Conservation (phyloP, 345 rosid genomes). For the Bruguiera sexangula region DNA sequence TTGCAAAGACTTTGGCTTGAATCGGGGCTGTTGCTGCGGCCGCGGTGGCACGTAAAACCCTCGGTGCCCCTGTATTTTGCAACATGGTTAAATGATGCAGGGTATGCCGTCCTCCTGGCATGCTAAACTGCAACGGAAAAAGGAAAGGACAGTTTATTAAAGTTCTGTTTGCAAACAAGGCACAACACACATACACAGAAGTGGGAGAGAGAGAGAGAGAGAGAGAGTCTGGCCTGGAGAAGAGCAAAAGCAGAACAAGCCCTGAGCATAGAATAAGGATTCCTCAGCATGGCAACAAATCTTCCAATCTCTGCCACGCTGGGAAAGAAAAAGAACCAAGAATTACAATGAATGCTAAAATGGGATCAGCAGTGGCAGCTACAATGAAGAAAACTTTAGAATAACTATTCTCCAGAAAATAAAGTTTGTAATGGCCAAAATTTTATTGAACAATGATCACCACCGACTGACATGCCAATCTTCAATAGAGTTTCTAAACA, state of each 20-base stretch:
- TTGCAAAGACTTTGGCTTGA: constrained; percentile 38
- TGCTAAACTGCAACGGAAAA: constrained; percentile 27
- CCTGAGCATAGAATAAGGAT: constrained; percentile 30
- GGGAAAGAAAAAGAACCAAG: neutral
- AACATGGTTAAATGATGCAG: constrained; percentile 28
- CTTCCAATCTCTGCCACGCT: constrained; percentile 39
- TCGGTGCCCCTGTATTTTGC: constrained; percentile 30
- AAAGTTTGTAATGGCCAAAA: too few species aligned
- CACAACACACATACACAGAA: neutral
- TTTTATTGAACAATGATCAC: too few species aligned
- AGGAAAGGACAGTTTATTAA: neutral
- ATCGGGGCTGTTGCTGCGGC: constrained; percentile 30
- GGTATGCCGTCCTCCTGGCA: constrained; percentile 41
- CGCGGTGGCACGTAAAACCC: constrained; percentile 29
- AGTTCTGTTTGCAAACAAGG: too few species aligned
- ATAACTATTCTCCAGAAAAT: too few species aligned
- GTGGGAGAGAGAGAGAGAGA: neutral
- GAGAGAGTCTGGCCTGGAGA: constrained; percentile 29
- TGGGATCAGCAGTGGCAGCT: neutral
- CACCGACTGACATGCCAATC: too few species aligned
- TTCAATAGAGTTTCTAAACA: too few species aligned
- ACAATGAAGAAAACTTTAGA: neutral
- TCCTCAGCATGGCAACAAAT: constrained; percentile 43
- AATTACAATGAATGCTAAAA: neutral
- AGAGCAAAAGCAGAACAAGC: constrained; percentile 43